These are phyloP conservation scores for Tulasnella sp. DNA, from an alignment of 768 basidiomycete species.

Conservation along the genomic window DNA sequence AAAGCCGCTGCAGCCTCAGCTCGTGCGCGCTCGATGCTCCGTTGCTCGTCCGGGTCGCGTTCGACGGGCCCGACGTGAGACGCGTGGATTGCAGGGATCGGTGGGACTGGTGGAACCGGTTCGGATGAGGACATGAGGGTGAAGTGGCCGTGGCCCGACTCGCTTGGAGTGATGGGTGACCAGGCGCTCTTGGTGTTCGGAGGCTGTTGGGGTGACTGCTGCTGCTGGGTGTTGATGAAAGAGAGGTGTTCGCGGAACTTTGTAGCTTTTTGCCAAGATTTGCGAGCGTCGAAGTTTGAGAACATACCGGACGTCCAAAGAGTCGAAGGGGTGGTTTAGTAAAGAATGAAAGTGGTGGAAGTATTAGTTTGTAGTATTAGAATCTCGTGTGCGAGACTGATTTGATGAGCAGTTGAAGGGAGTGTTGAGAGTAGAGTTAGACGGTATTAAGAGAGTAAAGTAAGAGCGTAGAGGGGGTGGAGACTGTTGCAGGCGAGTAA, in stretches of 20 bases:
- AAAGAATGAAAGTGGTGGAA: neutral
- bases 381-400: neutral
- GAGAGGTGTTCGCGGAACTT: constrained; percentile 31
- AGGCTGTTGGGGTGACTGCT: constrained; percentile 5
- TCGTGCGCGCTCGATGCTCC: constrained; percentile 24
- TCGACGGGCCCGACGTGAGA: constrained; percentile 14
- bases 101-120: constrained; percentile 11
- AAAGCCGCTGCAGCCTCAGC: constrained; percentile 26
- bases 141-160: neutral
- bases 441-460: constrained; percentile 1
- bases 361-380: neutral
- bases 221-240: constrained; percentile 21
- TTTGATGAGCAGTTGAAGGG: neutral
- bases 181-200: constrained; percentile 22
- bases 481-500: neutral
- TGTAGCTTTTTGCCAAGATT: constrained; percentile 30
- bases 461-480: neutral
- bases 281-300: constrained; percentile 15
- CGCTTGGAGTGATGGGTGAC: constrained; percentile 26
- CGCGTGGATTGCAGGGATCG: constrained; percentile 21
- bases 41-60: constrained; percentile 5
- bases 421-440: neutral
- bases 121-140: neutral
- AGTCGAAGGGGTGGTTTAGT: neutral
- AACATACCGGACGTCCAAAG: neutral